Evolutionary conservation across 345 rosid species (phyloP).

Genomic region (Draba incana): DNA sequence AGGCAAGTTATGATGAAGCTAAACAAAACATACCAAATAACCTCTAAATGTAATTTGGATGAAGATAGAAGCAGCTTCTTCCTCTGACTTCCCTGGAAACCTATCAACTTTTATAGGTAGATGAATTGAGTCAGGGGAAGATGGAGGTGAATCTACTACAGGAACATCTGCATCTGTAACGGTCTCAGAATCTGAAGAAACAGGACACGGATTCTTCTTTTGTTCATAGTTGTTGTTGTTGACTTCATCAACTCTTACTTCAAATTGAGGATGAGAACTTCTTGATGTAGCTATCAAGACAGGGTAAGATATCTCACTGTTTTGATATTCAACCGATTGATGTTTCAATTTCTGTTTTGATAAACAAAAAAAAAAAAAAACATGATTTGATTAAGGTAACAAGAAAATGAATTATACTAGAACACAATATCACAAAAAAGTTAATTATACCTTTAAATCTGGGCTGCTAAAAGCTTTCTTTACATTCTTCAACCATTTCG

Average conservation of each 20-base stretch:
- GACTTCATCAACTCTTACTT: conserved; percentile 50
- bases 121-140: conserved; percentile 49
- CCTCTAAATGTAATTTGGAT: conserved; percentile 87
- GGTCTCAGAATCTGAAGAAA: conserved; percentile 38
- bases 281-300: conserved; percentile 44
- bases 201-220: conserved; percentile 35
- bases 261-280: conserved; percentile 51
- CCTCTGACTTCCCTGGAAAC: conserved; percentile 63
- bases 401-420: neutral
- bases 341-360: conserved; percentile 32
- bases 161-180: conserved; percentile 39
- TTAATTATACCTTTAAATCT: conserved; percentile 43
- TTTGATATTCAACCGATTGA: conserved; percentile 36
- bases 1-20: neutral
- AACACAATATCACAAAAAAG: neutral
- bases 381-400: neutral
- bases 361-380: neutral
- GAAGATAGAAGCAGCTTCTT: conserved; percentile 72
- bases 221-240: conserved; percentile 43
- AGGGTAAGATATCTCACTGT: conserved; percentile 53
- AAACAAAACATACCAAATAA: conserved; percentile 53
- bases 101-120: conserved; percentile 32
- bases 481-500: conserved; percentile 88
- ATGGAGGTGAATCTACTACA: conserved; percentile 35
- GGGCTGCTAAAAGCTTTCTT: conserved; percentile 84